Percentiles rank a stretch among this genome's conserved stretches.
Conservation (phyloP, 2,329 filamentous ascomycete species). For the Septoria petroselini region DNA sequence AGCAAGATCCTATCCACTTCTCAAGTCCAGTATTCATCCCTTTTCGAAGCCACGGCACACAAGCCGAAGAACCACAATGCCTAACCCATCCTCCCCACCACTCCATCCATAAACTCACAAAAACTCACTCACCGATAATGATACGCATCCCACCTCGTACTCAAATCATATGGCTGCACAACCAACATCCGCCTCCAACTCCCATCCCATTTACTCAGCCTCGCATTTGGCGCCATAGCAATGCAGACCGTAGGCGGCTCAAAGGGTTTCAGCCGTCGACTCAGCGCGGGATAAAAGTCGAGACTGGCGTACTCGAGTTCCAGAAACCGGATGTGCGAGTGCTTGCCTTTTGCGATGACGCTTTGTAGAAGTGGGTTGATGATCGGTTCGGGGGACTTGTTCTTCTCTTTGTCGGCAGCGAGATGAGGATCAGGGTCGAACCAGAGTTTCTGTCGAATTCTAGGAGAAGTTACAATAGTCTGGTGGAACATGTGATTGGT, state of each 20-base stretch:
- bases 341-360: constrained; percentile 3
- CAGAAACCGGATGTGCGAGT: constrained; percentile 10
- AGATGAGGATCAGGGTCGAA: constrained; percentile 5
- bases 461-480: constrained; percentile 7
- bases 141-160: constrained; percentile 10
- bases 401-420: no score
- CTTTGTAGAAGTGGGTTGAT: constrained; percentile 3
- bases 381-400: background rate
- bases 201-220: background rate
- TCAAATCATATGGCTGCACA: background rate
- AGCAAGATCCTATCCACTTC: no score
- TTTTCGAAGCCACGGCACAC: no score
- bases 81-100: no score
- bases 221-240: constrained; percentile 5
- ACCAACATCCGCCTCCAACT: constrained; percentile 7
- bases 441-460: constrained; percentile 12
- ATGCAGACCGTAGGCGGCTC: constrained; percentile 6
- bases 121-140: constrained; percentile 6
- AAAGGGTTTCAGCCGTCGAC: constrained; percentile 3
- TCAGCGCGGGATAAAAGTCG: constrained; percentile 7
- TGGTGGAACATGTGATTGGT: constrained; percentile 6
- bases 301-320: constrained; percentile 3
- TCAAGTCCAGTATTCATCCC: no score
- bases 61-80: no score
- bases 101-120: no score